A percentile compares a stretch with the other conserved stretches of the same genome.
Conservation (phyloP, 176 grass and related monocot genomes). For the Aegilops umbellulata region DNA sequence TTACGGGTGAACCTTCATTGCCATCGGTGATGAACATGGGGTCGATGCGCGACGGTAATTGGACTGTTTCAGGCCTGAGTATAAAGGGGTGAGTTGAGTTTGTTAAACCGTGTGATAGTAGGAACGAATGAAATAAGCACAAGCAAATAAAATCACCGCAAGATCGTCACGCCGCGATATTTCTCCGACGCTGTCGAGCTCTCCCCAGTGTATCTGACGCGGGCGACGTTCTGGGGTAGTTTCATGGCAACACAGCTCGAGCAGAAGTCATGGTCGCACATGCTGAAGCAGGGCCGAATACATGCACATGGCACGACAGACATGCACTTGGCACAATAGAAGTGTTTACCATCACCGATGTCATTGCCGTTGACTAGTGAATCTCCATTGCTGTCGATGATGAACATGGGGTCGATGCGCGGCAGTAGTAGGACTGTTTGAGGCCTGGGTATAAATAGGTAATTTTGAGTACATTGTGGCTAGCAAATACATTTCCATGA, state of each 20-base stretch:
- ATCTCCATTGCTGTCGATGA: neutral
- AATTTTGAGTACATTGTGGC: neutral
- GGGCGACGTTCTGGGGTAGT: neutral
- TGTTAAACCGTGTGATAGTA: neutral
- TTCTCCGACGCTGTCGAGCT: neutral
- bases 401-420: neutral
- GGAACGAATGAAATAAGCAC: neutral
- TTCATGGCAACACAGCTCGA: neutral
- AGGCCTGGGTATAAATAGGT: neutral
- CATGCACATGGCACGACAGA: neutral
- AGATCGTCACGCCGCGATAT: neutral
- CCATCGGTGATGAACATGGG: too few species aligned
- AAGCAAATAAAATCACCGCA: neutral
- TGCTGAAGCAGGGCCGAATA: neutral
- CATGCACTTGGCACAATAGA: neutral
- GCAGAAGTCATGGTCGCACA: neutral
- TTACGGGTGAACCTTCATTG: neutral
- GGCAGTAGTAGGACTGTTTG: too few species aligned
- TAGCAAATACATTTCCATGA: neutral
- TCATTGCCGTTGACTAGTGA: neutral
- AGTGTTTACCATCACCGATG: neutral
- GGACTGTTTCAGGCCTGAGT: neutral
- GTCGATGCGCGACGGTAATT: neutral
- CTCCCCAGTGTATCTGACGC: neutral
- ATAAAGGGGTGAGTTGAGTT: neutral